A percentile compares a stretch with the other conserved stretches of the same genome.
Conservation (phyloP, 139 green algal species). For the Chlorella ohadii region DNA sequence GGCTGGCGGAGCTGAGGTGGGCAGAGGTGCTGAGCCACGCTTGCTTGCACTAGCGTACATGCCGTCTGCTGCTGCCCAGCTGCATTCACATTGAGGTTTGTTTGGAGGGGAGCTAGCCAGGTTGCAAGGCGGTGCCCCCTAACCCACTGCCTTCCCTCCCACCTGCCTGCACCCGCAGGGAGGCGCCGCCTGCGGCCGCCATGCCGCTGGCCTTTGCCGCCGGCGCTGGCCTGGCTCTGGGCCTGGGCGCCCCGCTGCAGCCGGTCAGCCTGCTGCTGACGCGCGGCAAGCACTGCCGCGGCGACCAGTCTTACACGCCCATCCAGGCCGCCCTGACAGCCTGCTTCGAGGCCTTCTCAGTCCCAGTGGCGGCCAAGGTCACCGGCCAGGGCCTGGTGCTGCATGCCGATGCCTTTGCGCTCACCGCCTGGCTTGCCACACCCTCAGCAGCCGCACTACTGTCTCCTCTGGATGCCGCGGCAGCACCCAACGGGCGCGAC, state of each 20-base stretch:
- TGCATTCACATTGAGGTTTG: too few relatives aligned
- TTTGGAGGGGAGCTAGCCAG: too few relatives aligned
- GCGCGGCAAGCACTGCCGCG: conserved; percentile 35
- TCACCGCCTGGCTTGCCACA: conserved; percentile 33
- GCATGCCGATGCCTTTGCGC: conserved; percentile 14
- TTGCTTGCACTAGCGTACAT: too few relatives aligned
- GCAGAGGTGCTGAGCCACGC: too few relatives aligned
- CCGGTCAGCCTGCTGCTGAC: conserved; percentile 21
- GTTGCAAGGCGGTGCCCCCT: too few relatives aligned
- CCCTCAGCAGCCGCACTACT: conserved; percentile 5
- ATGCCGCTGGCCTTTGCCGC: conserved; percentile 16
- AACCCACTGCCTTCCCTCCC: too few relatives aligned
- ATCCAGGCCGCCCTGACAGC: neutral
- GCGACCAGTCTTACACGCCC: conserved; percentile 20
- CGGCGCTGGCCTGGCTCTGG: neutral
- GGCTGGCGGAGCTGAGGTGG: conserved; percentile 37
- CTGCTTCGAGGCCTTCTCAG: conserved; percentile 24
- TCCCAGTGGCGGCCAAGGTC: conserved; percentile 10
- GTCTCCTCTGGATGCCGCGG: conserved; percentile 8
- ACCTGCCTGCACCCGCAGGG: conserved; percentile 2
- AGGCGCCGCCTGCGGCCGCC: neutral
- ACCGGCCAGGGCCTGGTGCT: conserved; percentile 12
- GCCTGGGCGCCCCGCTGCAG: neutral
- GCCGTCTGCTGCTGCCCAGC: neutral
- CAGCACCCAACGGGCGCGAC: neutral